phyloP scores from a whole-genome alignment of 164 flowering plant genomes.

The Vitis rupestris region DNA sequence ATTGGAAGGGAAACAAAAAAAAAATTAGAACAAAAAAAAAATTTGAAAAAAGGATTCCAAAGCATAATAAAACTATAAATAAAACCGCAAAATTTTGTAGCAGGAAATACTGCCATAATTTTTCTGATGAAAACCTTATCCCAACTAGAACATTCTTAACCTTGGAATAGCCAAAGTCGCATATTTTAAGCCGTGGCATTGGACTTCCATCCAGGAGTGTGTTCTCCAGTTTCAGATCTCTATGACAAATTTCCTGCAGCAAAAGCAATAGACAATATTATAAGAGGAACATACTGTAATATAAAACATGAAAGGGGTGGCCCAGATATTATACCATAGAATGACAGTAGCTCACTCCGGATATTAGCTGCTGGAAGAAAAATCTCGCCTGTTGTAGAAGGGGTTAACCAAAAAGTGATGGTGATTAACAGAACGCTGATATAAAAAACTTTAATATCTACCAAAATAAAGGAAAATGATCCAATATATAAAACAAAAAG shows the following conservation, averaged over 20 bases:
- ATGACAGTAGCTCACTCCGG: constrained; percentile 76
- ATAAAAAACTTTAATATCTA: neutral
- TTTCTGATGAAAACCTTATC: neutral
- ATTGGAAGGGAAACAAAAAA: neutral
- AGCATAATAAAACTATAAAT: neutral
- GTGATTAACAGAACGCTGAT: neutral
- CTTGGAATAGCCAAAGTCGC: constrained; percentile 69
- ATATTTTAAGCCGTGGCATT: constrained; percentile 53
- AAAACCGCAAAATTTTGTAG: neutral
- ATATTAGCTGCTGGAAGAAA: constrained; percentile 73
- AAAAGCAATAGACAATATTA: neutral
- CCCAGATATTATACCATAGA: constrained; percentile 38
- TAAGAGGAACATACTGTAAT: neutral
- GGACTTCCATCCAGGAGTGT: constrained; percentile 57
- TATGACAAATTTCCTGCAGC: constrained; percentile 59
- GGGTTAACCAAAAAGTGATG: neutral
- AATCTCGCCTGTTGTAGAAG: constrained; percentile 58
- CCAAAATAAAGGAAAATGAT: neutral
- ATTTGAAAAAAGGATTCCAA: neutral
- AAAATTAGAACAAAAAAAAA: neutral
- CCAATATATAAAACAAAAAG: neutral
- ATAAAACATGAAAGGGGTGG: neutral
- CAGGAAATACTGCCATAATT: neutral
- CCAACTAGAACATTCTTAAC: constrained; percentile 13
- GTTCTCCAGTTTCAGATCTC: constrained; percentile 61